Conservation (phyloP, 1,284 basidiomycete genomes). For the Tilletiopsis washingtonensis region DNA sequence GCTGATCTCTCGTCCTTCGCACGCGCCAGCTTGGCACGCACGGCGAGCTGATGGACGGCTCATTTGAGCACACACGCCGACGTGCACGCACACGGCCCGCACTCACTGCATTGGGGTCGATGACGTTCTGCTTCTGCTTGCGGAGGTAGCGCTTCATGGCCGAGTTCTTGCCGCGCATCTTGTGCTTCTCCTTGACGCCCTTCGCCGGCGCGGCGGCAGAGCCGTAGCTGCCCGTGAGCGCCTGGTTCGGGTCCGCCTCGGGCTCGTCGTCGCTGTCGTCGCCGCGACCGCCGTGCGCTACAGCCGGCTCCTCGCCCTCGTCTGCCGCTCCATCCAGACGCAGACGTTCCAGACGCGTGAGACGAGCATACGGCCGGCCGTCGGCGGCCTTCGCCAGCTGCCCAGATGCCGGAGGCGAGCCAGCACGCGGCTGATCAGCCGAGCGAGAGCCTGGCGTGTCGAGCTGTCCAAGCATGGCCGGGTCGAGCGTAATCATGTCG, state of each 20-base stretch:
- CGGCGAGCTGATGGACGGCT: too few relatives aligned
- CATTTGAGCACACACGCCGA: too few relatives aligned
- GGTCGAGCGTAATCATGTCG: constrained; percentile 85
- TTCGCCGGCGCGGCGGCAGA: constrained; percentile 1
- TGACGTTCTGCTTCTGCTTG: constrained; percentile 41
- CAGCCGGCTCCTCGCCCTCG: constrained; percentile 5
- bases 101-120: background rate
- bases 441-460: constrained; percentile 12
- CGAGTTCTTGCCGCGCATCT: constrained; percentile 38
- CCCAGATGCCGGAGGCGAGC: constrained; percentile 1
- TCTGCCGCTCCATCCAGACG: constrained; percentile 23
- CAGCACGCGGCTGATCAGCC: constrained; percentile 8
- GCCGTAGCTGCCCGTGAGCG: background rate
- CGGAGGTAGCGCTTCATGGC: constrained; percentile 36
- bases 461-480: constrained; percentile 56
- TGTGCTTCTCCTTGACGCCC: constrained; percentile 32
- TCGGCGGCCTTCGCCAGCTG: constrained; percentile 23
- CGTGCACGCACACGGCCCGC: too few relatives aligned
- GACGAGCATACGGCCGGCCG: constrained; percentile 36
- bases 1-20: background rate
- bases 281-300: background rate
- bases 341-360: constrained; percentile 34
- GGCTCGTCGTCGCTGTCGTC: constrained; percentile 7
- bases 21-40: background rate
- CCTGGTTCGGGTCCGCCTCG: constrained; percentile 6